Evolutionary conservation across 2,329 filamentous ascomycete genomes (phyloP).

Genomic region (Sclerotinia glacialis): DNA sequence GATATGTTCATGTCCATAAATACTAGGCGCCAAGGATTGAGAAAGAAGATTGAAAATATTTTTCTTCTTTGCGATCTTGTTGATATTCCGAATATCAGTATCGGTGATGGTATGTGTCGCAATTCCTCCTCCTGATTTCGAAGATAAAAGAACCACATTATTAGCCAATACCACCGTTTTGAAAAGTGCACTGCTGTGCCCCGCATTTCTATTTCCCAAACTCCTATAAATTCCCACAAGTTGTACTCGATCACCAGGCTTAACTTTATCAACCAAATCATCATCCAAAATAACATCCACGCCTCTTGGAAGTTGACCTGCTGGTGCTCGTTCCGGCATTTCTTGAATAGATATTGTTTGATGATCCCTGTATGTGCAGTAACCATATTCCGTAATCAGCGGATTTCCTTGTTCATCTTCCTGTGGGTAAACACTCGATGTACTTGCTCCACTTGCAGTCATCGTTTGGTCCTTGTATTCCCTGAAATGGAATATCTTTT

Average conservation of each 20-base stretch:
- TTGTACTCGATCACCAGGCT: slow-evolving; percentile 93
- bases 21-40: slow-evolving; percentile 92
- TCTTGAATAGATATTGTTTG: slow-evolving; percentile 98
- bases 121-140: slow-evolving; percentile 92
- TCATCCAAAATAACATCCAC: slow-evolving; percentile 97
- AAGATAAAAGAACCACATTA: slow-evolving; percentile 90
- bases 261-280: slow-evolving; percentile 89
- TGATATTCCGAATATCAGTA: slow-evolving; percentile 97
- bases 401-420: slow-evolving; percentile 92
- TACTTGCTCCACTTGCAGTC: slow-evolving; percentile 81
- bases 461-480: slow-evolving; percentile 97
- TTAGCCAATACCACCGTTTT: slow-evolving; percentile 92
- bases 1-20: slow-evolving; percentile 95
- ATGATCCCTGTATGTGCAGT: slow-evolving; percentile 92
- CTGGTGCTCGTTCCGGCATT: slow-evolving; percentile 95
- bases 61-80: slow-evolving; percentile 92
- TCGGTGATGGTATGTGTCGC: slow-evolving; percentile 91
- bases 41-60: slow-evolving; percentile 90
- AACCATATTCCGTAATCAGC: slow-evolving; percentile 90
- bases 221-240: slow-evolving; percentile 95
- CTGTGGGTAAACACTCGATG: slow-evolving; percentile 88
- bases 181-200: slow-evolving; percentile 87
- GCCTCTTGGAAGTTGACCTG: slow-evolving; percentile 88
- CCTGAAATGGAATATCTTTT: slow-evolving; percentile 80
- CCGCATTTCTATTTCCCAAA: slow-evolving; percentile 89